These are phyloP conservation scores for Corinectria fuckeliana DNA, from an alignment of 2,329 filamentous ascomycete species.

Conservation along the genomic window DNA sequence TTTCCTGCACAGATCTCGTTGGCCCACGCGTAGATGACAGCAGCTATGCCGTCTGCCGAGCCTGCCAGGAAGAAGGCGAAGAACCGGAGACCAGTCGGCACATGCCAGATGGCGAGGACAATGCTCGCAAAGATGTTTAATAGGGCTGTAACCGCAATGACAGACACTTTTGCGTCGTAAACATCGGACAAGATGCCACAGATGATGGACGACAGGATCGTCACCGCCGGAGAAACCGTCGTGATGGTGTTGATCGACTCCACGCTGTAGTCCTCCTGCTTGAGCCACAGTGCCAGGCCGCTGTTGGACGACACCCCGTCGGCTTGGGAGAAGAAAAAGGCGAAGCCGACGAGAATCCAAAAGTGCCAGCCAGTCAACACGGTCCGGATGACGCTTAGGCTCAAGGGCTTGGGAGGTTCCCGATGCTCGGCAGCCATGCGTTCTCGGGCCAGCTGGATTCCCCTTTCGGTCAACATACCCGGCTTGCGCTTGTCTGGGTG, in stretches of 20 bases:
- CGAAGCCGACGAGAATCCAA: conserved; percentile 17
- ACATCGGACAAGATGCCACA: conserved; percentile 63
- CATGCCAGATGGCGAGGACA: conserved; percentile 43
- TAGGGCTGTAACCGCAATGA: conserved; percentile 33
- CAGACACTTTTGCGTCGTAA: conserved; percentile 50
- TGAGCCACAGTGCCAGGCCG: conserved; percentile 43
- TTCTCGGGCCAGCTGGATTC: conserved; percentile 38
- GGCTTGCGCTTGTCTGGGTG: conserved; percentile 37
- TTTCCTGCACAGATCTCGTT: conserved; percentile 54
- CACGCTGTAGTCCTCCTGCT: conserved; percentile 42
- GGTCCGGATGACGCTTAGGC: not conserved
- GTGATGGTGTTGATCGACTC: conserved; percentile 59
- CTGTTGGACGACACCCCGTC: conserved; percentile 44
- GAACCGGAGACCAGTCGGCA: conserved; percentile 45
- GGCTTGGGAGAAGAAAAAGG: conserved; percentile 40
- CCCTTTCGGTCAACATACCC: conserved; percentile 36
- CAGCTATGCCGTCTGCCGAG: conserved; percentile 36
- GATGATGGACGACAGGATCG: conserved; percentile 55
- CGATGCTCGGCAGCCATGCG: conserved; percentile 41
- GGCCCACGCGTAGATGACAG: conserved; percentile 52
- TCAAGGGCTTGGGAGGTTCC: conserved; percentile 26
- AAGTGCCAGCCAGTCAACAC: conserved; percentile 9
- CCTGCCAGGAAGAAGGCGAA: conserved; percentile 45
- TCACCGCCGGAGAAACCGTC: conserved; percentile 46
- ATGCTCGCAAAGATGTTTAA: conserved; percentile 33